These are phyloP conservation scores for Tylopilus felleus DNA, from an alignment of 768 basidiomycete species.

Conservation along the genomic window DNA sequence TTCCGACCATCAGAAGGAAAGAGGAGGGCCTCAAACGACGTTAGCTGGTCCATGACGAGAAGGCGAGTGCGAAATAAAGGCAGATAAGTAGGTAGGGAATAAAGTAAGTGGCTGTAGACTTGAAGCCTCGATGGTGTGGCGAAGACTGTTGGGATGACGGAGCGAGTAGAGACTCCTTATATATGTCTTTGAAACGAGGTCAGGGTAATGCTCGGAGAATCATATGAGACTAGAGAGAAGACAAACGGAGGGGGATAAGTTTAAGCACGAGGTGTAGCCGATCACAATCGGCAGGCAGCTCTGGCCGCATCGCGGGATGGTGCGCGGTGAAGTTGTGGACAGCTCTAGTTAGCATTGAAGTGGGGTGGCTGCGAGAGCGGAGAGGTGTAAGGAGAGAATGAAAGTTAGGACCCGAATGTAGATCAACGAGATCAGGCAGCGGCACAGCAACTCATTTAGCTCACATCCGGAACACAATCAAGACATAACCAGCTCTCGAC, in stretches of 20 bases:
- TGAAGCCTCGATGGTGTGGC: constrained; percentile 20
- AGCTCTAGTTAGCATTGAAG: constrained; percentile 1
- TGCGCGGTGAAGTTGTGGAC: constrained; percentile 1
- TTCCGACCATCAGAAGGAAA: constrained; percentile 77
- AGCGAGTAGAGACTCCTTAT: constrained; percentile 24
- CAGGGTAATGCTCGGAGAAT: constrained; percentile 29
- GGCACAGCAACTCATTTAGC: neutral
- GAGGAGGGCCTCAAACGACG: constrained; percentile 66
- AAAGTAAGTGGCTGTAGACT: constrained; percentile 15
- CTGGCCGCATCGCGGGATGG: constrained; percentile 6
- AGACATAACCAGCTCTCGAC: constrained; percentile 8
- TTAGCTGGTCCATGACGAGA: constrained; percentile 56
- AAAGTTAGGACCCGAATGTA: constrained; percentile 8
- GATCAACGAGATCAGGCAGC: constrained; percentile 18
- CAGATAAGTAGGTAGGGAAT: constrained; percentile 19
- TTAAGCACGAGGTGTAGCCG: constrained; percentile 37
- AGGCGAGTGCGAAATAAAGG: constrained; percentile 16
- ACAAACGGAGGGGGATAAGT: constrained; percentile 26
- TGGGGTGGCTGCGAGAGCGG: constrained; percentile 4
- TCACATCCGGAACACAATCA: neutral
- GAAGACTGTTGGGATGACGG: constrained; percentile 18
- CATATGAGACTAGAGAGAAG: constrained; percentile 22
- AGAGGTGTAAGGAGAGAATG: constrained; percentile 3
- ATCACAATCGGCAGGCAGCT: constrained; percentile 16
- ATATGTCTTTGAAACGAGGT: constrained; percentile 40